Evolutionary conservation across 306 rosid species (phyloP).

Genomic region (Malus sieversii): DNA sequence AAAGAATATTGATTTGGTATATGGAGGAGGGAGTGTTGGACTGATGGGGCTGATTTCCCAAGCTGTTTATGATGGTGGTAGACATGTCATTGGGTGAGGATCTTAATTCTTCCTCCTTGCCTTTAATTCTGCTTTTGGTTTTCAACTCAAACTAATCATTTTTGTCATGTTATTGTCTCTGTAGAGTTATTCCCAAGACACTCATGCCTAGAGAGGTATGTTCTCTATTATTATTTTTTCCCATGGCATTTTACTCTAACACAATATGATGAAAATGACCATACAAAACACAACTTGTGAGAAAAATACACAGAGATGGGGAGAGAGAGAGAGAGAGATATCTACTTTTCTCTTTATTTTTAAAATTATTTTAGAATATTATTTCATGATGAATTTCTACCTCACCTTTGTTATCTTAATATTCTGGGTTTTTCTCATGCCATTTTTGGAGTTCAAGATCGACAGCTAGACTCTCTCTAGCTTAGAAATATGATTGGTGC

Average conservation of each 20-base stretch:
- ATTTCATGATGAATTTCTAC: conserved; percentile 33
- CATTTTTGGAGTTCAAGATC: neutral
- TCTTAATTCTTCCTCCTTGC: neutral
- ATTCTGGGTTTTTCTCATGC: conserved; percentile 14
- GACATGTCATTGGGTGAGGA: conserved; percentile 85
- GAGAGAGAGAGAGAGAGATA: conserved; percentile 22
- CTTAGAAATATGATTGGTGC: conserved; percentile 25
- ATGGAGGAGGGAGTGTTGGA: conserved; percentile 98
- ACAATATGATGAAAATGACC: conserved; percentile 34
- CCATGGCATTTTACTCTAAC: conserved; percentile 18
- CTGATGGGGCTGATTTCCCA: conserved; percentile 94
- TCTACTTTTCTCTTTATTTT: conserved; percentile 14
- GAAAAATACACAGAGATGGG: neutral
- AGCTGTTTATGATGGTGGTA: conserved; percentile 82
- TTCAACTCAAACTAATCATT: conserved; percentile 12
- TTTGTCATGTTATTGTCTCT: conserved; percentile 40
- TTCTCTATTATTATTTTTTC: conserved; percentile 4
- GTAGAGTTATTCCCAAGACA: conserved; percentile 92
- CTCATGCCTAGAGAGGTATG: conserved; percentile 98
- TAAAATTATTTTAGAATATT: neutral
- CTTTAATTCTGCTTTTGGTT: neutral
- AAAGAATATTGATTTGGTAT: conserved; percentile 86
- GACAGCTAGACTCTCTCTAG: neutral
- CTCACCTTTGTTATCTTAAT: conserved; percentile 61
- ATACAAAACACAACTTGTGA: conserved; percentile 9